Conservation (phyloP, 2,329 filamentous ascomycete species). For the Penicillium occitanis region DNA sequence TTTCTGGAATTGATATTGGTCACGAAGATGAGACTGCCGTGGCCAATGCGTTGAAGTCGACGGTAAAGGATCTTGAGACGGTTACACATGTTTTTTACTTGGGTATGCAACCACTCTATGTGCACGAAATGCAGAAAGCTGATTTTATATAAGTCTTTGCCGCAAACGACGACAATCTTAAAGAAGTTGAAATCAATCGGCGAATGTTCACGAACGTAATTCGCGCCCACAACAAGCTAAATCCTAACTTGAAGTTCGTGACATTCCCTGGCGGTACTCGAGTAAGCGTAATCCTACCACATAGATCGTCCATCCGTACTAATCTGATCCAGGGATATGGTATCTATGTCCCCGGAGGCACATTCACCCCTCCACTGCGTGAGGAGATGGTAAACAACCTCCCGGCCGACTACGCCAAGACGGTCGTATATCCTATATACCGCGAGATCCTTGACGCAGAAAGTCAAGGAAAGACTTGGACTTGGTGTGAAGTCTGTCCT, state of each 20-base stretch:
- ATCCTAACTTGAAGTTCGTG: background rate
- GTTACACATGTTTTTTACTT: background rate
- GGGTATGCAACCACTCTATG: background rate
- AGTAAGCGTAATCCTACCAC: background rate
- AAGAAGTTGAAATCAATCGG: background rate
- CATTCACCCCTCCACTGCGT: background rate
- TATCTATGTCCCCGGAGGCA: background rate
- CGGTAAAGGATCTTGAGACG: background rate
- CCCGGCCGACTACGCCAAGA: slow-evolving; percentile 26
- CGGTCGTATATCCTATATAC: slow-evolving; percentile 33
- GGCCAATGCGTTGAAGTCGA: background rate
- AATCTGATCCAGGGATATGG: background rate
- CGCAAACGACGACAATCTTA: background rate
- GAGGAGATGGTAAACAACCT: background rate
- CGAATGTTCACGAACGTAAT: background rate
- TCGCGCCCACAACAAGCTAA: background rate
- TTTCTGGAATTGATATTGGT: background rate
- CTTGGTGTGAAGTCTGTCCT: background rate
- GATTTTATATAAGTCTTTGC: background rate
- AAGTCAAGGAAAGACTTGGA: background rate
- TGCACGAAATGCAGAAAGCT: background rate
- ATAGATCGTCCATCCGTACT: background rate
- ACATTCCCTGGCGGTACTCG: background rate
- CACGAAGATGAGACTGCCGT: background rate
- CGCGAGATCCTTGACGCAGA: slow-evolving; percentile 13